Evolutionary conservation across 192 early-diverging fungal genomes (phyloP).

Genomic region (Umbelopsis sp.): DNA sequence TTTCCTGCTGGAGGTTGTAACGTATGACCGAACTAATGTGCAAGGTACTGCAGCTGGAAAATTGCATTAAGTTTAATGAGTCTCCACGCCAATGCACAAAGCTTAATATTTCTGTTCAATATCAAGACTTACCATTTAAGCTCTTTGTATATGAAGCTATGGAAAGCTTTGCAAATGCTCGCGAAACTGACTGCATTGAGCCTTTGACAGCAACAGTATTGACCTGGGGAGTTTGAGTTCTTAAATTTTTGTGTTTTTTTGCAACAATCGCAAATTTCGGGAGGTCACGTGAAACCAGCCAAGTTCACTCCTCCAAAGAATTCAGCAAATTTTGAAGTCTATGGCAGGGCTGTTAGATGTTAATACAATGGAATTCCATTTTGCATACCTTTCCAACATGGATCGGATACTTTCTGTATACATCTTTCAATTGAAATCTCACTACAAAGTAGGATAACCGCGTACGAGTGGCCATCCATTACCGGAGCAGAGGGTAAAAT

Average conservation of each 20-base stretch:
- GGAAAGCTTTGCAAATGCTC: constrained; percentile 12
- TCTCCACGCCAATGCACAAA: no score
- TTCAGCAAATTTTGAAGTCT: no score
- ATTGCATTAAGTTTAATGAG: not conserved
- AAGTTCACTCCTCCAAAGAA: no score
- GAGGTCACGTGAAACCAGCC: not conserved
- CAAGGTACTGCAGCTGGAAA: constrained; percentile 19
- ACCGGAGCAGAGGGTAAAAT: no score
- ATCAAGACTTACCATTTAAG: not conserved
- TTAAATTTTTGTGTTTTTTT: constrained; percentile 14
- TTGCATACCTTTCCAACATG: no score
- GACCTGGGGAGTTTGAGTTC: not conserved
- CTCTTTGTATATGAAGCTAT: not conserved
- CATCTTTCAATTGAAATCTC: no score
- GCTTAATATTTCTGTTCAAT: not conserved
- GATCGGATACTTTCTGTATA: no score
- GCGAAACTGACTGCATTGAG: constrained; percentile 1
- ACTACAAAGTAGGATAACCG: no score
- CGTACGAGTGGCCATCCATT: no score
- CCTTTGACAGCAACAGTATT: not conserved
- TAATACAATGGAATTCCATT: no score
- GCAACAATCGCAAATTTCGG: not conserved
- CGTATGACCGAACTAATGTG: constrained; percentile 24
- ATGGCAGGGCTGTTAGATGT: no score
- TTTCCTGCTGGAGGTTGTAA: constrained; percentile 6